Evolutionary conservation across 1,284 basidiomycete genomes (phyloP).

Genomic region (Trichosporon sp.): DNA sequence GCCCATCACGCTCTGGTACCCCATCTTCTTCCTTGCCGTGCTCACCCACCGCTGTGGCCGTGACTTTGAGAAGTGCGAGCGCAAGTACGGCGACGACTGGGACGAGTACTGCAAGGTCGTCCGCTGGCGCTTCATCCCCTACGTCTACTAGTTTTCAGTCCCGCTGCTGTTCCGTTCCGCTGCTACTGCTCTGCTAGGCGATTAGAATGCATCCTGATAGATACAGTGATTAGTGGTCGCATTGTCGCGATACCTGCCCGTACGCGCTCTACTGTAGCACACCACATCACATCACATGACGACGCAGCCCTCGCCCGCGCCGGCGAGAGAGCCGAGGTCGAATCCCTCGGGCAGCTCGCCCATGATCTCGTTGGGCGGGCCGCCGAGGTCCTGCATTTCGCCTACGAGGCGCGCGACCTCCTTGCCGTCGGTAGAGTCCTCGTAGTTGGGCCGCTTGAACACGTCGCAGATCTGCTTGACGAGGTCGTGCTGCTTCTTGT

Average conservation of each 20-base stretch:
- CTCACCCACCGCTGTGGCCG: constrained; percentile 79
- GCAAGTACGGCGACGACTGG: constrained; percentile 96
- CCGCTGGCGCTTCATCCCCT: constrained; percentile 82
- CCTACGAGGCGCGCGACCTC: constrained; percentile 29
- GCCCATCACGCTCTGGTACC: constrained; percentile 92
- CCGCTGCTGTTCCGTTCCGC: too few relatives aligned
- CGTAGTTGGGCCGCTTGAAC: constrained; percentile 66
- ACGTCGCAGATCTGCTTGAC: constrained; percentile 64
- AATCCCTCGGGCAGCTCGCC: constrained; percentile 80
- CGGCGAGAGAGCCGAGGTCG: background rate
- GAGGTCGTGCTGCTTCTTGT: constrained; percentile 61
- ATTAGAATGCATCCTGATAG: background rate
- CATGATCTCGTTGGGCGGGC: constrained; percentile 85
- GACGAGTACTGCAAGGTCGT: constrained; percentile 76
- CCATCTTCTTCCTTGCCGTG: constrained; percentile 84
- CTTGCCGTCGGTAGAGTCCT: constrained; percentile 56
- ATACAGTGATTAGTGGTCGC: background rate
- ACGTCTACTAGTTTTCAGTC: constrained; percentile 53
- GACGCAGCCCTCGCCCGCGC: background rate
- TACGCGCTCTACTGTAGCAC: too few relatives aligned
- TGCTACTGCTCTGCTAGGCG: too few relatives aligned
- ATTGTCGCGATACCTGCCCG: background rate
- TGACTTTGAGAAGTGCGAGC: constrained; percentile 87
- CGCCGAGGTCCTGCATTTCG: constrained; percentile 57
- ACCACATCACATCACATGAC: background rate